A percentile compares a stretch with the other conserved stretches of the same genome.
phyloP scores from a whole-genome alignment of 2,329 filamentous ascomycete genomes.

The Paraphoma sp. region DNA sequence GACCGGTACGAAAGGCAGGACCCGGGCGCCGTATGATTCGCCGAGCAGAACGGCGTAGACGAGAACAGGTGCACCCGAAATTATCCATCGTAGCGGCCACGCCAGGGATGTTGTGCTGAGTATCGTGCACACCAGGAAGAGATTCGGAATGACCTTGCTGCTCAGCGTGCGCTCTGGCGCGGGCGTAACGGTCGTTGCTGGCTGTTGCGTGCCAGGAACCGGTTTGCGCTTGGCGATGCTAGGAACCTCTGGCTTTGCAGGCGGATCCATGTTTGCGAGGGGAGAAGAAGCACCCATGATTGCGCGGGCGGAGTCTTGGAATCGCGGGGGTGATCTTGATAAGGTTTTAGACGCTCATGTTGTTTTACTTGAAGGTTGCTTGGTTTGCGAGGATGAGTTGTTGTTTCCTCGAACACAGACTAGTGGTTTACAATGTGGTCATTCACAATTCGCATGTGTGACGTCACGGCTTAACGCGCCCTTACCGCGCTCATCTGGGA shows the following conservation, averaged over 20 bases:
- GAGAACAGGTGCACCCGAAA: conserved; percentile 52
- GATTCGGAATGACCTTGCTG: conserved; percentile 17
- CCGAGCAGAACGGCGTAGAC: conserved; percentile 47
- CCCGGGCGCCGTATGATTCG: conserved; percentile 44
- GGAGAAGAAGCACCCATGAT: neutral
- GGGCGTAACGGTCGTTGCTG: conserved; percentile 2
- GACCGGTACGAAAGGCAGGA: conserved; percentile 54
- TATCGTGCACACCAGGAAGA: conserved; percentile 16
- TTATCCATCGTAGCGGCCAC: conserved; percentile 44
- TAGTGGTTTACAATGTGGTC: neutral
- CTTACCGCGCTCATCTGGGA: conserved; percentile 10
- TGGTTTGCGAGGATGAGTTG: conserved; percentile 5
- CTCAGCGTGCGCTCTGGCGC: conserved; percentile 17
- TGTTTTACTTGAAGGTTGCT: neutral
- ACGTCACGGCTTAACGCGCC: conserved; percentile 15
- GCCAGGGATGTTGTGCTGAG: conserved; percentile 15
- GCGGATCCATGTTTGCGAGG: conserved; percentile 13
- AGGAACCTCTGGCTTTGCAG: conserved; percentile 8
- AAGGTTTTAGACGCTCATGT: neutral
- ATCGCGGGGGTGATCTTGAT: neutral
- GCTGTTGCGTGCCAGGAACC: conserved; percentile 6
- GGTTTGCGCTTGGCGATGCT: conserved; percentile 18
- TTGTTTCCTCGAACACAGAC: conserved; percentile 3
- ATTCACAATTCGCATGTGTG: conserved; percentile 3
- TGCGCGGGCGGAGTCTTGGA: neutral